Conservation (phyloP, 768 basidiomycete genomes). For the Pseudohyphozyma bogoriensis region DNA sequence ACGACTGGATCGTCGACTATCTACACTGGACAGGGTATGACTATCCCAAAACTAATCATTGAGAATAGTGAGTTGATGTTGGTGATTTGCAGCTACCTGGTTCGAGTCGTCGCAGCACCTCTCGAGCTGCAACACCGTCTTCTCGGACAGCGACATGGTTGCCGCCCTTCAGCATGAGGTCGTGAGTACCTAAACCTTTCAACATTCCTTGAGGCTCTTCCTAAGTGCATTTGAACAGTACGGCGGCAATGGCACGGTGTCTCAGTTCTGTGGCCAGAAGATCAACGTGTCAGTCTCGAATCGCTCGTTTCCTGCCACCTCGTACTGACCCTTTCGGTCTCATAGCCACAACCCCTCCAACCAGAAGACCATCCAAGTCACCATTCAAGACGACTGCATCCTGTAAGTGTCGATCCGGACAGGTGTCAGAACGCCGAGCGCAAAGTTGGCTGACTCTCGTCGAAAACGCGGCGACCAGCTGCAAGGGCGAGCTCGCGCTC, state of each 20-base stretch:
- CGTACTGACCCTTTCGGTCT: neutral
- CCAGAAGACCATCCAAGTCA: neutral
- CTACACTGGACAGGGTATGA: too few relatives aligned
- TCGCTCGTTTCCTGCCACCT: neutral
- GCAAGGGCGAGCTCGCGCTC: neutral
- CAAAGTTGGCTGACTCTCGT: neutral
- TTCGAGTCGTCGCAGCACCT: neutral
- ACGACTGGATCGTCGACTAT: too few relatives aligned
- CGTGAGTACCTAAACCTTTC: neutral
- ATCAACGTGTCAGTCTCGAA: neutral
- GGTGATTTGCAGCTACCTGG: neutral
- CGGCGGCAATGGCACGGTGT: neutral
- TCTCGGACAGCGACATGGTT: conserved; percentile 1
- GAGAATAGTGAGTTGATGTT: neutral
- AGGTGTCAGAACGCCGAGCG: too few relatives aligned
- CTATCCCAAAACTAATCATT: too few relatives aligned
- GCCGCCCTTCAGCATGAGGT: neutral
- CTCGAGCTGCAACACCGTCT: neutral
- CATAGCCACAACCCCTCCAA: neutral
- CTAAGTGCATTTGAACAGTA: neutral
- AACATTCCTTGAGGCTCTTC: neutral
- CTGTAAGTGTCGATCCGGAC: neutral
- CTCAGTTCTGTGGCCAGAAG: neutral
- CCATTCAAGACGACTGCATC: neutral
- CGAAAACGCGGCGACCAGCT: neutral